Conservation (phyloP, 2,329 filamentous ascomycete genomes). For the Fusarium devonianum region DNA sequence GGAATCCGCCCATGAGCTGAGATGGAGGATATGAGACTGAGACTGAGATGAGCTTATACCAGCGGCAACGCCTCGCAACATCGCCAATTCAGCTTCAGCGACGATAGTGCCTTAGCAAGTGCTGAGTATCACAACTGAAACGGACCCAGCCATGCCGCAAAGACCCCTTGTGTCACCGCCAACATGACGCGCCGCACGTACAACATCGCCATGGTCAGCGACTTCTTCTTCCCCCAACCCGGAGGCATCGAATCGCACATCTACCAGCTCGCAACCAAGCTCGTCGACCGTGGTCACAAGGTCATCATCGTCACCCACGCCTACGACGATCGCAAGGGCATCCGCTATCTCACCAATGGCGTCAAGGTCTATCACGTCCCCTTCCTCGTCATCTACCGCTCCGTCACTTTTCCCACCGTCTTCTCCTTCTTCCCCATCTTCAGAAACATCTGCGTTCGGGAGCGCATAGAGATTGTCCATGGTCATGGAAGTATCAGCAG, state of each 20-base stretch:
- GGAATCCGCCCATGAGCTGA: conserved; percentile 18
- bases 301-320: conserved; percentile 97
- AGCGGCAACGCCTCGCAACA: neutral
- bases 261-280: conserved; percentile 94
- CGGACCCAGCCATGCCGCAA: conserved; percentile 24
- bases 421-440: conserved; percentile 99
- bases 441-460: conserved; percentile 91
- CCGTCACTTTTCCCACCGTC: conserved; percentile 92
- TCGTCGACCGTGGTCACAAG: conserved; percentile 97
- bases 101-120: conserved; percentile 6
- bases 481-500: conserved; percentile 95
- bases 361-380: conserved; percentile 98
- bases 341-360: conserved; percentile 95
- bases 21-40: conserved; percentile 17
- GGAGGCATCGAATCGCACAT: conserved; percentile 98
- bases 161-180: conserved; percentile 31
- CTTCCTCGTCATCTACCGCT: conserved; percentile 94
- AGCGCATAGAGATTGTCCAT: conserved; percentile 96
- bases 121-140: neutral
- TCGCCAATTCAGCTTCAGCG: neutral
- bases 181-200: conserved; percentile 65
- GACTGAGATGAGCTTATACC: conserved; percentile 15
- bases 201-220: conserved; percentile 91
- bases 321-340: conserved; percentile 87
- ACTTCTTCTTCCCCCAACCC: conserved; percentile 99